Base-by-base conservation (phyloP, 2,329 filamentous ascomycete species). In the Mycosphaerella sp. region DNA sequence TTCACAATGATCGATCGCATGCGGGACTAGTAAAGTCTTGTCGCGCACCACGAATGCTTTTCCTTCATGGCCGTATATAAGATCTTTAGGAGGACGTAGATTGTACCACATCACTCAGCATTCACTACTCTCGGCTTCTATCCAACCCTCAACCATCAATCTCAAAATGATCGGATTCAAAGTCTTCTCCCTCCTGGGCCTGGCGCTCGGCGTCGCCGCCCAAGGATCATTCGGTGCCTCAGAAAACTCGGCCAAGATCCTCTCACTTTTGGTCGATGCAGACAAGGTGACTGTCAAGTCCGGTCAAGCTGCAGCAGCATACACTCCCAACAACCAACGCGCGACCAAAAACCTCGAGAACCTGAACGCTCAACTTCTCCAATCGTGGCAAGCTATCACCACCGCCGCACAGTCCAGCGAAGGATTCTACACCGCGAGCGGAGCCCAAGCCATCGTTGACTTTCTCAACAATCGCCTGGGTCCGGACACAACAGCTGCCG, bases 211-310 rank as follows among this genome's bases (percentile, higher is more conserved):
- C 21, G 29, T 17, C n/a, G 32, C 32, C n/a, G 51, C 51, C 7
- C 51, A 54, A 45, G 51, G 38, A n/a, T 48, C 51, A 9, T 54
- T 54, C 39, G 45, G 31, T 29, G 51, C 51, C 10, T 38, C 45
- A 17, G 51, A 54, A 29, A 54, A 54, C 45, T 54, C 51, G 9
- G 45, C 45, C 11, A 26, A 48, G 17, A 40, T 54, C 11, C 36
- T 49, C 10, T 14, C 26, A 6, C 38, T 49, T 26, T 14, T 54
- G 7, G 14, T 43, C 11, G 38, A 36, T 7, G 29, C 40, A 6
- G 39, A 54, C 40, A 34, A 49, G 10, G 36, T 23, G n/a, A 54
- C 51, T 26, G 12, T 54, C 26, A 1, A 14, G 7, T 48, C 46
- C 26, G 46, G 36, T 36, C 34, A 48, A 21, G n/a, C 11, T 12